Evolutionary conservation across 768 basidiomycete species (phyloP), one percentile per base, ranked within the genome.

Genomic region (Royoungia palumana): DNA sequence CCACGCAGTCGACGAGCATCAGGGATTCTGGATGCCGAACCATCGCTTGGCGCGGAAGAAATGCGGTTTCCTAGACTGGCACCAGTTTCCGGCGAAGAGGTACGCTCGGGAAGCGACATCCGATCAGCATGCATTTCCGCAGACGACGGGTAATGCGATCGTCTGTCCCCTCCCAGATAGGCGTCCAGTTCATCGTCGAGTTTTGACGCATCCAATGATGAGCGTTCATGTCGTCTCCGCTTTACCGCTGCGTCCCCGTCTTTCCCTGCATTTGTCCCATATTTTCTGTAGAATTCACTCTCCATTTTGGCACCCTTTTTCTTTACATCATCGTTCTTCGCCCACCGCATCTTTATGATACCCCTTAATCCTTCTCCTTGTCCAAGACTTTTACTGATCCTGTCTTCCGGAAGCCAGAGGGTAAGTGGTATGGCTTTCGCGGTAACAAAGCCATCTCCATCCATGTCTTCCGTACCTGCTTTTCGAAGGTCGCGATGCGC

Each of bases 231-330:
- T 42, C 68, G 66, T 67, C 64, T 68, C 51, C 65, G 65, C 56
- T 71, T 74, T 57, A 59, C 62, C 30, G 61, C 58, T 52, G 54
- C 72, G 44, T 75, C 73, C 6, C 67, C 57, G 49, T 82, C 80
- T 61, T 82, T 89, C 47, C 87, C 88, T 4, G 84, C 83, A 25
- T 63, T 62, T 46, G 58, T 60, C 16, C 89, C 90, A 49, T 91
- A 85, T 59, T 80, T 85, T 65, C 68, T 81, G 67, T 93, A 93
- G 56, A 91, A 93, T 56, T 85, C 70, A 61, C 89, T 91, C 53
- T 85, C 77, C 47, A 71, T 72, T 62, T 77, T 80, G 4, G 90
- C 87, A 2, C 86, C 87, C 43, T 75, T 79, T 71, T 86, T 81
- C 73, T 93, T 93, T 38, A 89, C 77, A 57, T 93, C 90, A 24